These are phyloP conservation scores for Aquilaria sinensis DNA, from an alignment of 345 rosid species.

Conservation along the genomic window DNA sequence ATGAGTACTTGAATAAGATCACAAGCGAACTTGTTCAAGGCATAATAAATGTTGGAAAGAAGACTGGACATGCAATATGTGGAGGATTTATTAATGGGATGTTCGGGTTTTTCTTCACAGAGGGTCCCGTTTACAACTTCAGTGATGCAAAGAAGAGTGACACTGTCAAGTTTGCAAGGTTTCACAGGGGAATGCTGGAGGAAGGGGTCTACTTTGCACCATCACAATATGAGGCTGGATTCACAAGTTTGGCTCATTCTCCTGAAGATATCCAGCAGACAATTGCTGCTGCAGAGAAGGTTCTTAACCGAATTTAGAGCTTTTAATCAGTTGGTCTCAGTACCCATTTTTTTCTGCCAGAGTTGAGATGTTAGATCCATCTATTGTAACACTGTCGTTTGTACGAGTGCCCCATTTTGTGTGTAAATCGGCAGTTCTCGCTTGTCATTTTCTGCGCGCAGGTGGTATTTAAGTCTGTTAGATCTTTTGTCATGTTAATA, in stretches of 20 bases:
- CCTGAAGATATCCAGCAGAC: constrained; percentile 68
- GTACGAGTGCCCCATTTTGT: too few species aligned
- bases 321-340: too few species aligned
- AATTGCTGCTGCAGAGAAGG: constrained; percentile 75
- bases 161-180: constrained; percentile 63
- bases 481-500: too few species aligned
- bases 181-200: constrained; percentile 74
- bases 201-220: constrained; percentile 98
- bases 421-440: too few species aligned
- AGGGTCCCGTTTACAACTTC: constrained; percentile 81
- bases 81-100: constrained; percentile 81
- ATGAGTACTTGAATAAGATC: constrained; percentile 72
- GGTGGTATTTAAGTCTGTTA: too few species aligned
- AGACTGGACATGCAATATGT: constrained; percentile 76
- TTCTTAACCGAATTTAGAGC: constrained; percentile 50
- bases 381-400: too few species aligned
- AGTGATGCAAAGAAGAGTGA: constrained; percentile 85
- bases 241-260: constrained; percentile 89
- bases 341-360: too few species aligned
- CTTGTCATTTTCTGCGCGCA: too few species aligned
- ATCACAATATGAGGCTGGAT: constrained; percentile 96
- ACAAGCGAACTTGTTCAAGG: constrained; percentile 63
- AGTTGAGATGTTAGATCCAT: too few species aligned
- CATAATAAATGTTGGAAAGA: constrained; percentile 71
- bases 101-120: constrained; percentile 95